A percentile compares a stretch with the other conserved stretches of the same genome.
Evolutionary conservation across 179 eudicot species (phyloP).

Genomic region (Beta lomatogona): DNA sequence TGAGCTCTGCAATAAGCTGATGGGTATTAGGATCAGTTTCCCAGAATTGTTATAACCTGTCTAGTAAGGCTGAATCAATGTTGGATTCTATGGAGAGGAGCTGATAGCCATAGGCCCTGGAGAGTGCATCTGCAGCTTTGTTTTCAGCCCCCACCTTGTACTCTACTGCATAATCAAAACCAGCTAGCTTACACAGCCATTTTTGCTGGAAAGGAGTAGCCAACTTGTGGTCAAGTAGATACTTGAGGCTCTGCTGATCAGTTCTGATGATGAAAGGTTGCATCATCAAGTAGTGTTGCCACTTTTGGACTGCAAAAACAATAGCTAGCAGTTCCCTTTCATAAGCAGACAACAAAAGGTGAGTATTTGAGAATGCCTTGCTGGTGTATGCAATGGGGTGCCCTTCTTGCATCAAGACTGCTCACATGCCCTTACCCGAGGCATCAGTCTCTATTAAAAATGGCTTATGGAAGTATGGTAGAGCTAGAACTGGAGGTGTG

Average conservation of each 20-base stretch:
- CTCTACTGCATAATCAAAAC: too few species aligned
- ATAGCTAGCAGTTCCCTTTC: slow-evolving; percentile 13
- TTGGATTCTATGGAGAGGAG: background rate
- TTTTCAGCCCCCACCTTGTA: background rate
- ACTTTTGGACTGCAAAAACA: background rate
- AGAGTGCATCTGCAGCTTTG: background rate
- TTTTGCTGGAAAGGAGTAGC: background rate
- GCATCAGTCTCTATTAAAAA: slow-evolving; percentile 1
- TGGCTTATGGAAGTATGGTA: too few species aligned
- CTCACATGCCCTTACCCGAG: background rate
- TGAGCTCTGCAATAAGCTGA: background rate
- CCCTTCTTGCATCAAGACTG: background rate
- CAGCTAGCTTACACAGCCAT: too few species aligned
- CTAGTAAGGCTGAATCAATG: background rate
- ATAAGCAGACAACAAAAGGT: background rate
- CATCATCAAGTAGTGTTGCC: background rate
- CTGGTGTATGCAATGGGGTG: slow-evolving; percentile 21
- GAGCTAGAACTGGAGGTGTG: too few species aligned
- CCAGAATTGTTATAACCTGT: background rate
- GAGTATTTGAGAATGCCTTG: background rate
- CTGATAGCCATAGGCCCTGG: background rate
- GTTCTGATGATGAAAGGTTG: too few species aligned
- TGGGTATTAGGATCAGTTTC: background rate
- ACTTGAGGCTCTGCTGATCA: too few species aligned
- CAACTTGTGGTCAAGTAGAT: too few species aligned